phyloP scores from a whole-genome alignment of 257 asterid species.

The Primulina eburnea region DNA sequence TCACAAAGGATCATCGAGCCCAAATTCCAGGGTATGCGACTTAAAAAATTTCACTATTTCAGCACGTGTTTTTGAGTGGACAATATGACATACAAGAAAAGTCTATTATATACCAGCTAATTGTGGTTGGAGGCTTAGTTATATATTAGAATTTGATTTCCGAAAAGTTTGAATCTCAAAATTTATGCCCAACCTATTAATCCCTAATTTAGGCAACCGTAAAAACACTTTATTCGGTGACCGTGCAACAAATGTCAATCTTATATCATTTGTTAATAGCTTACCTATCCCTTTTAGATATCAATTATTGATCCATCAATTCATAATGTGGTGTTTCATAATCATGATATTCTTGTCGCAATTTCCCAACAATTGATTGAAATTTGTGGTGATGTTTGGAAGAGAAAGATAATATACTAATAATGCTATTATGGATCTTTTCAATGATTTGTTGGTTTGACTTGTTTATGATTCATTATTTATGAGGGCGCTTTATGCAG shows the following conservation, averaged over 20 bases:
- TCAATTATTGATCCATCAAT: background rate
- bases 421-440: background rate
- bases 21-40: conserved; percentile 38
- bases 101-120: background rate
- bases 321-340: background rate
- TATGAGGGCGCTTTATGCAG: conserved; percentile 29
- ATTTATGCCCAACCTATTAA: background rate
- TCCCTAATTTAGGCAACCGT: background rate
- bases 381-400: background rate
- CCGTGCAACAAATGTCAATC: conserved; percentile 3
- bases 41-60: background rate
- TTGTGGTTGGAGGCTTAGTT: conserved; percentile 3
- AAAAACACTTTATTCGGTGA: background rate
- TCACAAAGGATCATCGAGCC: conserved; percentile 31
- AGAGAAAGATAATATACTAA: background rate
- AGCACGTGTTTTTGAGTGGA: conserved; percentile 4
- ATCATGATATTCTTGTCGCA: background rate
- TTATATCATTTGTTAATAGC: conserved; percentile 7
- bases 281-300: background rate
- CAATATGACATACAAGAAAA: background rate
- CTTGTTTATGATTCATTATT: conserved; percentile 14
- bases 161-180: no score
- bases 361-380: conserved; percentile 6
- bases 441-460: background rate
- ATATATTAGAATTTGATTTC: background rate